A percentile compares a stretch with the other conserved stretches of the same genome.
Evolutionary conservation across 2,329 filamentous ascomycete species (phyloP).

Genomic region (Beauveria caledonica): DNA sequence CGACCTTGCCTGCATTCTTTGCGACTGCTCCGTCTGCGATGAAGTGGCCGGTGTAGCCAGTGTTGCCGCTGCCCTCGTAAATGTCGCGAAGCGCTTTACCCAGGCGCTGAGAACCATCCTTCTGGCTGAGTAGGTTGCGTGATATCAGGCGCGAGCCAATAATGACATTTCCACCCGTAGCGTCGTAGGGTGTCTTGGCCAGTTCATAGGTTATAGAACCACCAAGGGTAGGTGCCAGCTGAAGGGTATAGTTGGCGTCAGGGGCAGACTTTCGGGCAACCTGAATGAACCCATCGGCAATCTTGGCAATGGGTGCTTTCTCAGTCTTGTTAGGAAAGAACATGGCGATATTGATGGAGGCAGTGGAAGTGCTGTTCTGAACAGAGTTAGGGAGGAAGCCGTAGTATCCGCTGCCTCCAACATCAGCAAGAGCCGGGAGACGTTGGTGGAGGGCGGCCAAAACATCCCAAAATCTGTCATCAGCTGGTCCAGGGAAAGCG

Average conservation of each 20-base stretch:
- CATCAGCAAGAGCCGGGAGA: constrained; percentile 28
- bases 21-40: constrained; percentile 13
- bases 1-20: constrained; percentile 18
- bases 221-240: not conserved
- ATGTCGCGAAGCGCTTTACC: constrained; percentile 17
- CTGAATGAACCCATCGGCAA: constrained; percentile 2
- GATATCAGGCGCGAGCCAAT: constrained; percentile 16
- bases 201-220: constrained; percentile 11
- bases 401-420: constrained; percentile 29
- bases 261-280: not conserved
- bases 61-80: constrained; percentile 5
- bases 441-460: constrained; percentile 21
- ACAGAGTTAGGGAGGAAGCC: constrained; percentile 18
- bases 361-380: constrained; percentile 5
- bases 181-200: constrained; percentile 13
- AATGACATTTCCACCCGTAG: constrained; percentile 16
- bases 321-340: constrained; percentile 13
- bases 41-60: constrained; percentile 16
- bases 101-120: constrained; percentile 17
- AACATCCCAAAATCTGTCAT: constrained; percentile 25
- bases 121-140: constrained; percentile 21
- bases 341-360: constrained; percentile 1
- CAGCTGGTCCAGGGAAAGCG: constrained; percentile 20
- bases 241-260: not conserved
- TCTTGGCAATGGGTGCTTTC: constrained; percentile 1